Base-by-base conservation (phyloP, 2,329 filamentous ascomycete species). In the Xenoacremonium recifei region DNA sequence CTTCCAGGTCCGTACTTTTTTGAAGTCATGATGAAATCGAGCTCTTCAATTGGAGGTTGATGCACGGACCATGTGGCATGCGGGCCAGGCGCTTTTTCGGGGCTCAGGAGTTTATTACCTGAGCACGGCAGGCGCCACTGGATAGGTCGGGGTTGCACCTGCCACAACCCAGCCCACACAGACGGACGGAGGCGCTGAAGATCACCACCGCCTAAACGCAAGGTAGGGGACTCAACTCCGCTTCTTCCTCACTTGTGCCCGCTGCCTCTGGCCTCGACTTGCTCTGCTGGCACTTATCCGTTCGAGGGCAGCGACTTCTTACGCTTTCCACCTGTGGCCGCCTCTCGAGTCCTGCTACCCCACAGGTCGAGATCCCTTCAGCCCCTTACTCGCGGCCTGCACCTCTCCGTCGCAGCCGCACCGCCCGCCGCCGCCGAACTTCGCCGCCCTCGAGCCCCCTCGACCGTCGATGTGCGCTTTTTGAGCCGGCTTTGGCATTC, bases 401-500 rank as follows among this genome's bases (percentile, higher is more conserved):
- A 27, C 13, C 23, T 15, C 16, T 34, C 17, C 32, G 32, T 34
- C 32, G 12, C 16, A 18, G 32, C 32, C 32, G 49, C 48, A 53
- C 45, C 50, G 49, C 46, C 52, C 49, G 47, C 42, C 41, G 55
- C 55, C 55, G 55, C 55, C 49, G 23, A 56, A 50, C 45, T 43
- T 41, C 42, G 46, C 48, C 43, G 50, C 55, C 45, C 47, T 51
- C 54, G 40, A 48, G 21, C 20, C n/a, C 20, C 23, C 21, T 37
- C 25, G 25, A 50, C 51, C 46, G 47, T 55, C 54, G 49, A 61
- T 58, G 54, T 50, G 53, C 50, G 53, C 49, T 51, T 49, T 49
- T 34, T 54, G 48, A 58, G 53, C 56, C 44, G 47, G 47, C 42
- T 53, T n/a, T 55, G 44, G 47, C 50, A 49, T 47, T 37, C 39